Evolutionary conservation across 306 rosid genomes (phyloP).

Genomic region (Rosa multiflora): DNA sequence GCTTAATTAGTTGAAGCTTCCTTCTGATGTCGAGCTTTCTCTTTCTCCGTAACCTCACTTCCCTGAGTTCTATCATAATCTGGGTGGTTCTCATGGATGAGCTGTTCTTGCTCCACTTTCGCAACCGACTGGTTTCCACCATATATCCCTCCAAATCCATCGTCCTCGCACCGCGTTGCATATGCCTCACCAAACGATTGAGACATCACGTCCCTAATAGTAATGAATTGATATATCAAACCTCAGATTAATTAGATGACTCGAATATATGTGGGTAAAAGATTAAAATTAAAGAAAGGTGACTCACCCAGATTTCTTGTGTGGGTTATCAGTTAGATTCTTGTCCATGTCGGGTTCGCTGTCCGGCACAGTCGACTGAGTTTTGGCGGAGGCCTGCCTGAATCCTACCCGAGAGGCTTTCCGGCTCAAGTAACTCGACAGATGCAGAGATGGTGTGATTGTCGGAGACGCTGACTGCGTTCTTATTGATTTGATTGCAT

Average conservation of each 20-base stretch:
- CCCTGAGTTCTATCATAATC: conserved; percentile 83
- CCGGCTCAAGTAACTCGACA: neutral
- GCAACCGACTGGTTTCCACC: neutral
- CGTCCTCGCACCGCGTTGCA: conserved; percentile 60
- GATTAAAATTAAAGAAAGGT: neutral
- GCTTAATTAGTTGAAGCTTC: too few species aligned
- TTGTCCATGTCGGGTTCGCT: conserved; percentile 37
- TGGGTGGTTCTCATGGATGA: conserved; percentile 69
- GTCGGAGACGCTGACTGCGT: neutral
- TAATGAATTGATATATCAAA: neutral
- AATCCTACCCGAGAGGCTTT: neutral
- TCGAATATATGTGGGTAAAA: neutral
- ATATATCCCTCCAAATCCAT: conserved; percentile 69
- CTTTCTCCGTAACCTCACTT: conserved; percentile 93
- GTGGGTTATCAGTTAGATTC: conserved; percentile 16
- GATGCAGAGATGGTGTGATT: neutral
- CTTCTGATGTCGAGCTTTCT: conserved; percentile 34
- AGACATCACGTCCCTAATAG: conserved; percentile 53
- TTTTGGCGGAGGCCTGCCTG: neutral
- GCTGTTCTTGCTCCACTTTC: conserved; percentile 14
- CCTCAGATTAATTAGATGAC: neutral
- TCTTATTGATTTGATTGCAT: conserved; percentile 1
- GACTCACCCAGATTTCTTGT: conserved; percentile 38
- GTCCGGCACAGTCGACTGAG: neutral
- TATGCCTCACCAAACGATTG: conserved; percentile 72